Evolutionary conservation across 495 filamentous ascomycete species (phyloP), one percentile per base, ranked within the genome.

Genomic region (Penicillium crystallinum): DNA sequence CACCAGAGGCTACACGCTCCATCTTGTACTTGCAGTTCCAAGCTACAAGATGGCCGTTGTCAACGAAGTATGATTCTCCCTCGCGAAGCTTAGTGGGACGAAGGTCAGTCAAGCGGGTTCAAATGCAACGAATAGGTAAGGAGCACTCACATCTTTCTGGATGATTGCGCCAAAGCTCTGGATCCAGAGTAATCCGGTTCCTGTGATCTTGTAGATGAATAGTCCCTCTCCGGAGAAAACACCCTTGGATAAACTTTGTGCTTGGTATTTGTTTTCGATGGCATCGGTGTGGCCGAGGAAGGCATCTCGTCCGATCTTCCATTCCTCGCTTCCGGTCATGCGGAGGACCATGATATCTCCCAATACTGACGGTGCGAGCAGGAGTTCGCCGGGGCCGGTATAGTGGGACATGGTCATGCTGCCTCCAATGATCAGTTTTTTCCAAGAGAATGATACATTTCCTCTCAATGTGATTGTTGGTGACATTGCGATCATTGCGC

Each of bases 101-200:
- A 29, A 35, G 19, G 18, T 46, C 19, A 12, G 41, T 68, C 27
- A 64, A 58, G 34, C 19, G 9, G 9, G 7, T 3, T 27, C 23
- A 14, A 4, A 22, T 22, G 22, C 3, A 7, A 1, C 31, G 25
- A 36, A 2, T 21, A 11, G 11, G 10, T 3, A 38, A 31, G 21
- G 27, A 31, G 25, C 6, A 79, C 86, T 73, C 70, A 96, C 89
- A 67, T 98, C 91, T 71, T 97, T 97, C 61, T 89, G 81, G 52
- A 98, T 87, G 52, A 98, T 96, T 3, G 95, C 93, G 1, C 93
- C 93, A 54, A 97, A 91, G 60, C 89, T 95, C 7, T 88, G 89
- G 29, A 97, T 70, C 87, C 91, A 98, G 25, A 96, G 53, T 27
- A 97, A 65, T 0, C 93, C 93, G 4, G 69, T 76, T 0, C 91